phyloP scores from a whole-genome alignment of 192 early-diverging fungal genomes.

The Thamnidium elegans region DNA sequence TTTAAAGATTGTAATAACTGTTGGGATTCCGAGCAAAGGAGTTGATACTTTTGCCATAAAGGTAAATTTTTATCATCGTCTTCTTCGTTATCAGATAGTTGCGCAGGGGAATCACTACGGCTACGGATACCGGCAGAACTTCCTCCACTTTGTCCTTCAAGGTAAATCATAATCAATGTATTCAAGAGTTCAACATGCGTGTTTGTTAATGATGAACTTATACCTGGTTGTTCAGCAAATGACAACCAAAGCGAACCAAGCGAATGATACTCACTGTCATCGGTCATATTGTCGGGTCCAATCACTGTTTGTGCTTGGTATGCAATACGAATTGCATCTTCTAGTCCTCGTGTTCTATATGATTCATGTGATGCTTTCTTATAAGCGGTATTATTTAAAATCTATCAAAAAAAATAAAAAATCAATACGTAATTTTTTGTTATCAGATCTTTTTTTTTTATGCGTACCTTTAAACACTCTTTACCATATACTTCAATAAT shows the following conservation, averaged over 20 bases:
- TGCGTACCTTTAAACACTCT: slow-evolving; percentile 17
- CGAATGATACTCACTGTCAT: slow-evolving; percentile 10
- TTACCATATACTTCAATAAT: slow-evolving; percentile 15
- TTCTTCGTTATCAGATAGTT: neutral
- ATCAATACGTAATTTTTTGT: neutral
- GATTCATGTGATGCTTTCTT: slow-evolving; percentile 17
- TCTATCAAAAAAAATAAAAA: slow-evolving; percentile 7
- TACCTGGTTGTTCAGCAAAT: slow-evolving; percentile 16
- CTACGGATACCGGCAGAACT: neutral
- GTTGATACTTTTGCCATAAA: slow-evolving; percentile 18
- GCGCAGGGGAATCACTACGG: neutral
- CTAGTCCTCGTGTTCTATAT: slow-evolving; percentile 27
- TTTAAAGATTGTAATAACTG: neutral
- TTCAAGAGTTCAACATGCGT: slow-evolving; percentile 29
- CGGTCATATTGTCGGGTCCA: slow-evolving; percentile 20
- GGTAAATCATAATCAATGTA: slow-evolving; percentile 31
- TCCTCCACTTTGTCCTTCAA: slow-evolving; percentile 29
- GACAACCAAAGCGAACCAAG: slow-evolving; percentile 26
- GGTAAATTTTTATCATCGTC: slow-evolving; percentile 3
- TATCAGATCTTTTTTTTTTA: neutral
- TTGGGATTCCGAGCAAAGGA: neutral
- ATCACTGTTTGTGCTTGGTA: slow-evolving; percentile 26
- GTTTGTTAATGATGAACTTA: slow-evolving; percentile 2
- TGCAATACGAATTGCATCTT: slow-evolving; percentile 32
- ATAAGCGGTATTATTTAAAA: slow-evolving; percentile 20